Base-by-base conservation (phyloP, 768 basidiomycete genomes). In the Melanogaster broomeanus region DNA sequence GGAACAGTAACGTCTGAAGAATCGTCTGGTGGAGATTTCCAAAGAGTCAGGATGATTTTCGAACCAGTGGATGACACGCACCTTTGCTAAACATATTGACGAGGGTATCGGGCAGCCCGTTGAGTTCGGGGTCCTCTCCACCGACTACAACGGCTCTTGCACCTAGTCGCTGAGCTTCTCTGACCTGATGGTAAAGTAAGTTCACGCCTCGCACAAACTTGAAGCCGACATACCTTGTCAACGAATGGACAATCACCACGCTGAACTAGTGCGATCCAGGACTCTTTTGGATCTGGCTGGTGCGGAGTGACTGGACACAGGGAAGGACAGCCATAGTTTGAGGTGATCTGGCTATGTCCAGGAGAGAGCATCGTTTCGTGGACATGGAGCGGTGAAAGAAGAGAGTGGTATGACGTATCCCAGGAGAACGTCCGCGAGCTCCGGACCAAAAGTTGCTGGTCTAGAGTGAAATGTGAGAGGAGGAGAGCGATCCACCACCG, bases 81-180 rank as follows among this genome's bases (percentile, higher is more conserved):
- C 94, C 88, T 70, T 89, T 90, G 67, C 88, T 90, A 72, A 90
- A 97, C 91, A 97, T 95, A 61, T 89, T 93, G 46, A 94, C 79
- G 54, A 97, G 76, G 24, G 82, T 77, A 63, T 93, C 87, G 31
- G 93, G 82, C 56, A 80, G 79, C 7, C 84, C 90, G 31, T 77
- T 79, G 51, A 77, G 62, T 18, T 78, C 81, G 18, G 85, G 85
- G 60, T 85, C 76, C 57, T 85, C 79, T 31, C 95, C 95, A 33
- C 95, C 96, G 8, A 98, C 91, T n/a, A 98, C 85, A 41, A 97
- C 86, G 4, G 87, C 96, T 60, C 76, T 82, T 6, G 95, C 94
- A 10, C 94, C 94, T 19, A 91, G 73, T 39, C 63, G 58, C 63
- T 84, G 80, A 7, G 85, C 88, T 59, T 84, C 82, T 42, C 87